Evolutionary conservation across 805 yeast species (phyloP).

Genomic region (Myxozyma geophila): DNA sequence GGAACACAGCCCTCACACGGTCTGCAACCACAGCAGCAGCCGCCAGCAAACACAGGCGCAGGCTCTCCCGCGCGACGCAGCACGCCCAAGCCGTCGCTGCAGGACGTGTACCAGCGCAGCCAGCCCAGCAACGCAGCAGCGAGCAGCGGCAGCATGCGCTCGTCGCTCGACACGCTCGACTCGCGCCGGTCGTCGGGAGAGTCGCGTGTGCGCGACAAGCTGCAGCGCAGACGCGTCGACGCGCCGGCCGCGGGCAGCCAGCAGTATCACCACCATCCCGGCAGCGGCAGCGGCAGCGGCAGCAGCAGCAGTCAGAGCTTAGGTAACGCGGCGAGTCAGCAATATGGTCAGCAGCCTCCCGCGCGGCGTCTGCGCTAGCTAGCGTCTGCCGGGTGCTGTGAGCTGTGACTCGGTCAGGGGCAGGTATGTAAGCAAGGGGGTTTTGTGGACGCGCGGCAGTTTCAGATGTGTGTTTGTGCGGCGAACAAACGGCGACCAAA

Average conservation of each 20-base stretch:
- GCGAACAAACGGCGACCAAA: too few species aligned
- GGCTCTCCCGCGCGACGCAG: constrained; percentile 6
- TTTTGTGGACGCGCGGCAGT: too few species aligned
- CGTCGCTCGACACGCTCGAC: constrained; percentile 23
- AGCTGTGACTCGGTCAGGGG: too few species aligned
- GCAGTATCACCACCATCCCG: background rate
- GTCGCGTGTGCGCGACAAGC: constrained; percentile 32
- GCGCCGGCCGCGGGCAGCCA: background rate
- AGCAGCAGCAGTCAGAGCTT: background rate
- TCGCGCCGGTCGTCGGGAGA: constrained; percentile 30
- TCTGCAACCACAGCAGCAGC: background rate
- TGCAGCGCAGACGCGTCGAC: constrained; percentile 20
- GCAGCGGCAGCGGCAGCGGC: background rate
- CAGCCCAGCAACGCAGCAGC: constrained; percentile 2
- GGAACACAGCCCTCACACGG: background rate
- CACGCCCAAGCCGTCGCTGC: constrained; percentile 26
- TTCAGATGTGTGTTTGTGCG: too few species aligned
- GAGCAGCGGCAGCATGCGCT: constrained; percentile 6
- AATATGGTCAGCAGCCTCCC: too few species aligned
- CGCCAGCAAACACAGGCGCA: background rate
- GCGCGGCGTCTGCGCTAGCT: too few species aligned
- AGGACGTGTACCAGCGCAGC: constrained; percentile 32
- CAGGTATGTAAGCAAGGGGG: too few species aligned
- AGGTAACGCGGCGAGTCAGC: too few species aligned
- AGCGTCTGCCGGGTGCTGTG: too few species aligned